phyloP scores from a whole-genome alignment of 2,329 filamentous ascomycete genomes.

The Pseudogymnoascus sp. region DNA sequence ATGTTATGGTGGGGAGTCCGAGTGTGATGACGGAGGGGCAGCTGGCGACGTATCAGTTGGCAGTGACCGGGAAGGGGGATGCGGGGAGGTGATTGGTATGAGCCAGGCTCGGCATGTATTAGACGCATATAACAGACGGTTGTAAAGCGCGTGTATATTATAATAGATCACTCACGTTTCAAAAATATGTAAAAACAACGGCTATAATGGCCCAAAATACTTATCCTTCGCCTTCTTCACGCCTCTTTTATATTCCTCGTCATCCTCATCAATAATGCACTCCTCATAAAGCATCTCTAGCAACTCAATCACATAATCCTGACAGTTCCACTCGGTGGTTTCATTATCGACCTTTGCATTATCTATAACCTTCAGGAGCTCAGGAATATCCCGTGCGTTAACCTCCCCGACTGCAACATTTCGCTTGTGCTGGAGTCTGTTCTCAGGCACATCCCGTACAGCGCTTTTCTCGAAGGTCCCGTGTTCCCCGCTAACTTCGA shows the following conservation, averaged over 20 bases:
- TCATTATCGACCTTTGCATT: constrained; percentile 12
- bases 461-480: constrained; percentile 10
- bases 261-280: constrained; percentile 13
- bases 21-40: constrained; percentile 52
- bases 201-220: constrained; percentile 6
- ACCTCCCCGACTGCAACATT: constrained; percentile 13
- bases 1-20: constrained; percentile 73
- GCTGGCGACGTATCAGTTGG: constrained; percentile 23
- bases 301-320: constrained; percentile 13
- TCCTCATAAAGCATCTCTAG: constrained; percentile 13
- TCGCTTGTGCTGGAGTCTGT: not conserved
- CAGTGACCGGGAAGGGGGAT: constrained; percentile 11
- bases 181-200: not conserved
- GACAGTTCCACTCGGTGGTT: constrained; percentile 13
- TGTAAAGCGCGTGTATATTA: not conserved
- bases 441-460: not conserved
- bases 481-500: constrained; percentile 12
- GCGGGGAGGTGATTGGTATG: not conserved
- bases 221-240: constrained; percentile 12
- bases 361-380: constrained; percentile 12
- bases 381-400: constrained; percentile 11
- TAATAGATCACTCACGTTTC: constrained; percentile 2
- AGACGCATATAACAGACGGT: not conserved
- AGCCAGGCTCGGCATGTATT: not conserved
- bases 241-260: constrained; percentile 12